Evolutionary conservation across 1,284 basidiomycete species (phyloP).

Genomic region (Xerocomus nothofagi): DNA sequence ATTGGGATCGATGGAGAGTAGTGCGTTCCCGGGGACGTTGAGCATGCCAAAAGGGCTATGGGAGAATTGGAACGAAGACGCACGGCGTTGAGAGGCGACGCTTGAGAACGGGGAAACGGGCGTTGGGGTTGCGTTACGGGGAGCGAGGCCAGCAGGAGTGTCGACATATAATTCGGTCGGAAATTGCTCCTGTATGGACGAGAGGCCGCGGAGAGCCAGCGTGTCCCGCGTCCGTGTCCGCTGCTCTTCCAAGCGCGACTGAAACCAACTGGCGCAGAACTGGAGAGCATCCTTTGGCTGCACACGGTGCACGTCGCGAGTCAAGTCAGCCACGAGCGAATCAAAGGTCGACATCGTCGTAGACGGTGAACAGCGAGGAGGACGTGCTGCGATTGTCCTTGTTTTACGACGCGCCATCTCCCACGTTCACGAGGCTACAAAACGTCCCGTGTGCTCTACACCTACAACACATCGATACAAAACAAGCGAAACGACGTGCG

Average conservation of each 20-base stretch:
- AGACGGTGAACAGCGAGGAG: constrained; percentile 16
- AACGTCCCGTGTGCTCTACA: neutral
- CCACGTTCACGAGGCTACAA: constrained; percentile 28
- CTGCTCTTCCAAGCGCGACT: constrained; percentile 82
- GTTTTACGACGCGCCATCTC: constrained; percentile 15
- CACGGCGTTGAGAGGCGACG: constrained; percentile 47
- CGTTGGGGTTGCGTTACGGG: constrained; percentile 34
- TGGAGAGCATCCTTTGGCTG: constrained; percentile 90
- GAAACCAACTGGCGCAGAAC: constrained; percentile 97
- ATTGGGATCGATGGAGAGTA: constrained; percentile 51
- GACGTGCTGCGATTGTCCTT: neutral
- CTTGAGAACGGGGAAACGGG: constrained; percentile 51
- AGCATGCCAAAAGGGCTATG: constrained; percentile 73
- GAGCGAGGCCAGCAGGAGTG: constrained; percentile 39
- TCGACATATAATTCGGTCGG: constrained; percentile 64
- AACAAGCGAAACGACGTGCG: constrained; percentile 6
- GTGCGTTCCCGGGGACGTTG: constrained; percentile 74
- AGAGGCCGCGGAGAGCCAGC: constrained; percentile 51
- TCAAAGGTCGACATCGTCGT: constrained; percentile 67
- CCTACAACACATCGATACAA: constrained; percentile 14
- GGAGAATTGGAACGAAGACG: constrained; percentile 52
- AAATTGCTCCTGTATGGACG: constrained; percentile 48
- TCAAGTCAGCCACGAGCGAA: constrained; percentile 80
- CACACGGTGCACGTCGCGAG: constrained; percentile 80
- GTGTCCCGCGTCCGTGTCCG: constrained; percentile 68